phyloP scores from a whole-genome alignment of 345 rosid genomes.

The Stellera chamaejasme region DNA sequence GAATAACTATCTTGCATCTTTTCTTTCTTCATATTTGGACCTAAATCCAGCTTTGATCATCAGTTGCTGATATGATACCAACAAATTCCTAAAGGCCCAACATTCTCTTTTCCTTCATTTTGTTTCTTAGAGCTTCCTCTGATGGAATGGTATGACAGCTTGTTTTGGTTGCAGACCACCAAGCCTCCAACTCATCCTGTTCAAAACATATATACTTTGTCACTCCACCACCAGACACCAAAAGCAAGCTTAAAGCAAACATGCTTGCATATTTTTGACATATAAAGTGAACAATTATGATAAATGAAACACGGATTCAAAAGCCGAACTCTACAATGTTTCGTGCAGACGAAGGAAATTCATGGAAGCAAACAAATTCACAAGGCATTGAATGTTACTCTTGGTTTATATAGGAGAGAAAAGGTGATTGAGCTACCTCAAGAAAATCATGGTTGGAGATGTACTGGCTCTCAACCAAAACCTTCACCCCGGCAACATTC shows the following conservation, averaged over 20 bases:
- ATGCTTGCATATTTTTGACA: too few relatives aligned
- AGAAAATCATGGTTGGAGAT: constrained; percentile 83
- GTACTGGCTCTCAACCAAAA: constrained; percentile 57
- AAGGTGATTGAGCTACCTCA: constrained; percentile 33
- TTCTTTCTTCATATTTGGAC: too few relatives aligned
- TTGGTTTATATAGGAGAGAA: not conserved
- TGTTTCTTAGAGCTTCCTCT: constrained; percentile 44
- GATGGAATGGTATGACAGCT: constrained; percentile 34
- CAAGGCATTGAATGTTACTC: not conserved
- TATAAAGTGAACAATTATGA: too few relatives aligned
- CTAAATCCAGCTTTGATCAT: too few relatives aligned
- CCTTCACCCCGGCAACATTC: constrained; percentile 47
- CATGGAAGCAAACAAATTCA: not conserved
- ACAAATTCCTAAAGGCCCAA: constrained; percentile 33
- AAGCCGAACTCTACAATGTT: not conserved
- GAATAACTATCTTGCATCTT: too few relatives aligned
- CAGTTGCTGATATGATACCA: not conserved
- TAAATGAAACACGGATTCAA: too few relatives aligned
- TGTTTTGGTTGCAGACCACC: constrained; percentile 41
- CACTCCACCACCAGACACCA: not conserved
- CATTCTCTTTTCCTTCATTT: constrained; percentile 46
- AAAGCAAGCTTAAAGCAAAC: not conserved
- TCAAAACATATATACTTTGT: not conserved
- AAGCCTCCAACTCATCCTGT: constrained; percentile 82
- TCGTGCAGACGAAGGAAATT: not conserved